Evolutionary conservation across 148 eudicot genomes (phyloP), one percentile per base, ranked within the genome.

Genomic region (Rhododendron simsii): DNA sequence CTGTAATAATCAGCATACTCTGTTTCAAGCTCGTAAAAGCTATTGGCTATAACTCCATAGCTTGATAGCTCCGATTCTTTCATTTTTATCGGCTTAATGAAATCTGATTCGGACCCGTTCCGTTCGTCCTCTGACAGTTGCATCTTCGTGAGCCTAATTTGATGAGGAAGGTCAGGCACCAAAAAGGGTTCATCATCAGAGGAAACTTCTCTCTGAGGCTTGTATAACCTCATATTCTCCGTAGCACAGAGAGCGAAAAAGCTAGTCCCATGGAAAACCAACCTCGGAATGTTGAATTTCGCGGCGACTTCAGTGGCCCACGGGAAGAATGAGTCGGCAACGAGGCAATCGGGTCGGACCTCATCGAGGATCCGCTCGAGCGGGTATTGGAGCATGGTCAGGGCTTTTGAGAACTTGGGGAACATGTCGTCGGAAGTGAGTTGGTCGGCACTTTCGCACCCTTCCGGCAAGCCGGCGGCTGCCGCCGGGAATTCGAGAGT

Each of bases 1-100:
- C 84, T 89, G 80, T 84, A 91, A 41, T 91, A 83, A 39, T 90
- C 88, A 0, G 87, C 94, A 71, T 95, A 95, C 2, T 85, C 94
- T 1, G 94, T 90, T 86, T 94, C 96, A 3, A 94, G 91, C 92
- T 94, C 96, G 23, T 91, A 91, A 85, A 94, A 92, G 86, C 92
- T 94, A 47, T 95, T 94, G 1, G 89, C 85, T 11, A 95, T 84
- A 20, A 89, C 90, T 84, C 98, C 96, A n/a, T 77, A 92, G 80
- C 93, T 91, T 11, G 14, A 84, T 4, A 73, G 26, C 75, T 87
- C 93, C 0, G 93, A 83, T 41, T 90, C 90, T 28, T 18, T 82
- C 28, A 81, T 26, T 41, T 30, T 18, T 11, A 16, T n/a, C 15
- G 39, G 1, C 45, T 30, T 30, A 30, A 30, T 30, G 2, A 28